Percentiles rank a stretch among this genome's conserved stretches.
These are phyloP conservation scores for Schizochytrium sp. DNA, from an alignment of 108 stramenopile genomes.

Conservation along the genomic window DNA sequence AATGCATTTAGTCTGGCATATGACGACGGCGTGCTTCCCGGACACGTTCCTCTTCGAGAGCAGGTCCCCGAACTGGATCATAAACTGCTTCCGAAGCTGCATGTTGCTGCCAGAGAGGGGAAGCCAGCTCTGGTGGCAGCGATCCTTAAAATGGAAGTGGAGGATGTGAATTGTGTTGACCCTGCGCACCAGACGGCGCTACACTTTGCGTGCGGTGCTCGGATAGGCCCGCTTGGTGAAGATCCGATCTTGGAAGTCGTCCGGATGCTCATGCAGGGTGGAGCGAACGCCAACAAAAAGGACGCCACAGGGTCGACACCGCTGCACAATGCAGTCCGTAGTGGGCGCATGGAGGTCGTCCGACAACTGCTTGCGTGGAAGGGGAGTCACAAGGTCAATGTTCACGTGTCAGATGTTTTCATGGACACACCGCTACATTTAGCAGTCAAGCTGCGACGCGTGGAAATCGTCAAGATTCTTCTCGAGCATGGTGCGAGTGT, in stretches of 20 bases:
- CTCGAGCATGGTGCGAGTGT: neutral
- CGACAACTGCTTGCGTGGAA: neutral
- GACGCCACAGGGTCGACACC: neutral
- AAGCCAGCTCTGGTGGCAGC: neutral
- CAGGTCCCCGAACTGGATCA: neutral
- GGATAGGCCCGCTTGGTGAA: neutral
- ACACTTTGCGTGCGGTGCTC: neutral
- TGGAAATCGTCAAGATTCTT: neutral
- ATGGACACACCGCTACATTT: neutral
- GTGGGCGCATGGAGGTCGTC: neutral
- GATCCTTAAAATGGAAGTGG: neutral
- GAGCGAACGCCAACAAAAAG: neutral
- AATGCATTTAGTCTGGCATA: neutral
- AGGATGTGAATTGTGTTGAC: neutral
- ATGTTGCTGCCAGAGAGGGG: neutral
- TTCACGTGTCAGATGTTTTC: neutral
- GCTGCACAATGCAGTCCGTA: neutral
- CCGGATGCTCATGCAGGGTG: neutral
- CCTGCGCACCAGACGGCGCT: neutral
- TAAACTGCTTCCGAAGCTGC: neutral
- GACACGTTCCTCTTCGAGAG: neutral
- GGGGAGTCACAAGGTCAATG: neutral
- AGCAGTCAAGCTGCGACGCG: neutral
- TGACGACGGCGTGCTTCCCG: constrained; percentile 7
- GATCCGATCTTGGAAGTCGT: neutral